Conservation (phyloP, 2,329 filamentous ascomycete species). For the Davidsoniella eucalypti region DNA sequence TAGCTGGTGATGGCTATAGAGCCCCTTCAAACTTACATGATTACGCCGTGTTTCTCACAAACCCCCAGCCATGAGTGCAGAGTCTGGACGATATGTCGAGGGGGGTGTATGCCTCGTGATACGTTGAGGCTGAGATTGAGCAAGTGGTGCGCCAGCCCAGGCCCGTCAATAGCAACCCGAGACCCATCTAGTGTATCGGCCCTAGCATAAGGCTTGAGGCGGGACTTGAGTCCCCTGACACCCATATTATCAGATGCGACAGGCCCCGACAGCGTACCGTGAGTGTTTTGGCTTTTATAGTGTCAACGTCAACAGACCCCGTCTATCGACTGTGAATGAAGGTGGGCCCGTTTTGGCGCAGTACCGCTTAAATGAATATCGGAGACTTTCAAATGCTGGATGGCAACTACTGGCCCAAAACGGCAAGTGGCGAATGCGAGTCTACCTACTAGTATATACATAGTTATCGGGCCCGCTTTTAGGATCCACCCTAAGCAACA, state of each 20-base stretch:
- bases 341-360: no score
- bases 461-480: not conserved
- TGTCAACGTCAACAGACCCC: no score
- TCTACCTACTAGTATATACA: not conserved
- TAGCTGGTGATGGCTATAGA: not conserved
- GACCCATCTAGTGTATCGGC: slow-evolving; percentile 25
- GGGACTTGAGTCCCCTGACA: slow-evolving; percentile 37
- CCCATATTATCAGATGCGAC: slow-evolving; percentile 29
- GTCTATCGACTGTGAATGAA: no score
- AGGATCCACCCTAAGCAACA: slow-evolving; percentile 9
- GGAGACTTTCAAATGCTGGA: no score
- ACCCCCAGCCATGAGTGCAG: slow-evolving; percentile 46
- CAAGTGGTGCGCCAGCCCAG: slow-evolving; percentile 52
- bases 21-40: slow-evolving; percentile 35
- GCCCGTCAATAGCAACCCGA: slow-evolving; percentile 53
- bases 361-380: no score
- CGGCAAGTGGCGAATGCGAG: not conserved
- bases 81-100: slow-evolving; percentile 29
- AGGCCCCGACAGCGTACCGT: no score
- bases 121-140: not conserved
- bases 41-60: slow-evolving; percentile 36
- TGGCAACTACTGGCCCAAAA: not conserved
- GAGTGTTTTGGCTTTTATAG: no score
- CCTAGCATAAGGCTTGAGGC: slow-evolving; percentile 35
- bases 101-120: no score